Conservation (phyloP, 2,329 filamentous ascomycete species). For the Sclerotinia borealis region DNA sequence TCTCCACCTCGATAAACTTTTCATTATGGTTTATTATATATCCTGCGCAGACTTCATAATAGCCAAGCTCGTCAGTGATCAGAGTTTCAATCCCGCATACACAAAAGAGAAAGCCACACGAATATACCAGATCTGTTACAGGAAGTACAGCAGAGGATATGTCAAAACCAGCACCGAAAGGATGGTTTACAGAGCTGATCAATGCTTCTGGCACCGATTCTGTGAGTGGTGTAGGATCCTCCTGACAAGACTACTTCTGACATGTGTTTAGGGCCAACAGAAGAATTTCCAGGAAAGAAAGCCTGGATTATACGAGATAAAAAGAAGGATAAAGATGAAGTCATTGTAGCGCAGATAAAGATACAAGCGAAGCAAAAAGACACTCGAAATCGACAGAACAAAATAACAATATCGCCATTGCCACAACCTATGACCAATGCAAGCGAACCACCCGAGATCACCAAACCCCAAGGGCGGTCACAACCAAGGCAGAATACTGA, state of each 20-base stretch:
- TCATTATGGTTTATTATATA: not conserved
- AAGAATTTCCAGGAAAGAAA: not conserved
- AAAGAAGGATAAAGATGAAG: not conserved
- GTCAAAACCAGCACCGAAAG: not conserved
- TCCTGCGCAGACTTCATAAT: not conserved
- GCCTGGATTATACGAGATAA: not conserved
- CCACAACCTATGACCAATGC: not conserved
- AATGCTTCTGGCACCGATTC: constrained; percentile 2
- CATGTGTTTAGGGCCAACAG: not conserved
- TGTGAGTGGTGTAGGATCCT: not conserved
- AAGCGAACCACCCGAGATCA: not conserved
- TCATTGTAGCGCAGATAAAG: too few relatives aligned
- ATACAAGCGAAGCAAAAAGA: not conserved
- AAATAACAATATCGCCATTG: not conserved
- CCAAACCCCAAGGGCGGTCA: not conserved
- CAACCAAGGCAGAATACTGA: not conserved
- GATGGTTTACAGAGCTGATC: not conserved
- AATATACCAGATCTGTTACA: not conserved
- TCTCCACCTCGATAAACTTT: not conserved
- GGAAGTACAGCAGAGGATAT: not conserved
- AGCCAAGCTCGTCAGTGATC: not conserved
- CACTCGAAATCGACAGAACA: not conserved
- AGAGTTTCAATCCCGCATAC: not conserved
- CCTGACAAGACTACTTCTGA: not conserved
- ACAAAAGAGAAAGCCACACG: not conserved